Base-by-base conservation (phyloP, 768 basidiomycete species). In the Fomitopsis pulvina region DNA sequence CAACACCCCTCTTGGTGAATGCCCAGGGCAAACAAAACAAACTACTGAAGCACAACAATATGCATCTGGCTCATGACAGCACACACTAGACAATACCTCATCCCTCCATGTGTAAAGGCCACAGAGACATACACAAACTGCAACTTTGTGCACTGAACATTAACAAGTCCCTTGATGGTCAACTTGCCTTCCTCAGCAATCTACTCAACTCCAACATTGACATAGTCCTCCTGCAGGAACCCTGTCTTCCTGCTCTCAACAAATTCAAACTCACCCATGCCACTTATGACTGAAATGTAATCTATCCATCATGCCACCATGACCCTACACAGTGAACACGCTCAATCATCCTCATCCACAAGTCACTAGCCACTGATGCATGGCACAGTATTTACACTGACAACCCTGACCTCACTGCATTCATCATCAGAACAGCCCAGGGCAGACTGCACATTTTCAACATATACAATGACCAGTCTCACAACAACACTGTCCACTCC, bases 221-320 rank as follows among this genome's bases (percentile, higher is more conserved):
- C 0, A 21, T 63, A 4, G 65, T 52, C 41, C 66, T 74, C 52
- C 58, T 76, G 0, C 73, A 76, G 54, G 73, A 75, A 63, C 29
- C 29, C 14, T 30, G 29, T 14, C 29, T 30, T 8, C 72, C 71
- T 1, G 58, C 64, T 49, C 49, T 67, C 2, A 62, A 67, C 52
- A 37, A 30, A 27, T 34, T 57, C 1, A 30, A 48, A 0, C 39
- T 56, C 10, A 60, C 64, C 4, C 46, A 47, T 0, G 53, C 54
- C 14, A 56, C 41, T 4, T 22, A 24, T 0, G 12, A 49, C 11
- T 68, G 56, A 54, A n/a, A 37, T 0, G 22, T 53, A 1, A 37
- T 67, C n/a, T 68, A 68, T 57, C 68, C 68, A 0, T 12, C 57
- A 0, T 7, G 21, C 0, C 64, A 65, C 48, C 49, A 43, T 2